These are phyloP conservation scores for Ottelia alismoides DNA, from an alignment of 106 monocot genomes.

Conservation along the genomic window DNA sequence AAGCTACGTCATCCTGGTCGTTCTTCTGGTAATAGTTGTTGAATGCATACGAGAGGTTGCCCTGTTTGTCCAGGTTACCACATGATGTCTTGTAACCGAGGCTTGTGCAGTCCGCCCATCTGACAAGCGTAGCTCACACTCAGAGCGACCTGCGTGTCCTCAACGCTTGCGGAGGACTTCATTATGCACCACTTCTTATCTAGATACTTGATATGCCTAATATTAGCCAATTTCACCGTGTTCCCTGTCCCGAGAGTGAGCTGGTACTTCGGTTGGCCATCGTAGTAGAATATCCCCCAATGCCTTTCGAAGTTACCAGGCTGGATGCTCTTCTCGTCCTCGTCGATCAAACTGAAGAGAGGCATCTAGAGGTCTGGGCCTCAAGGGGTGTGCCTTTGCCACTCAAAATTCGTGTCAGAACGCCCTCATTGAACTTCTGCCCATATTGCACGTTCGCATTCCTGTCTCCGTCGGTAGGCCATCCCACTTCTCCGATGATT, in stretches of 20 bases:
- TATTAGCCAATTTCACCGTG: constrained; percentile 22
- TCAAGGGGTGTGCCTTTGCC: constrained; percentile 64
- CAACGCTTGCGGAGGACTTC: constrained; percentile 44
- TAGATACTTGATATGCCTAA: constrained; percentile 43
- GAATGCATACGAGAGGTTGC: constrained; percentile 82
- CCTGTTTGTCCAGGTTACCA: constrained; percentile 39
- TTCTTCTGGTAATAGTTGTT: constrained; percentile 90
- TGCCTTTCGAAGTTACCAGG: constrained; percentile 88
- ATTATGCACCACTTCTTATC: constrained; percentile 63
- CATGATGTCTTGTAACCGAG: constrained; percentile 77
- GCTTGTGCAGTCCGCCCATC: constrained; percentile 68
- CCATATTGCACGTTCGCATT: constrained; percentile 51
- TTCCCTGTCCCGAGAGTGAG: constrained; percentile 25
- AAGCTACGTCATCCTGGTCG: constrained; percentile 66
- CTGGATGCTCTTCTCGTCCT: constrained; percentile 76
- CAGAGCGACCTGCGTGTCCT: constrained; percentile 28
- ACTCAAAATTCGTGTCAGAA: constrained; percentile 37
- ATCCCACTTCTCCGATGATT: constrained; percentile 74
- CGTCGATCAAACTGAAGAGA: constrained; percentile 83
- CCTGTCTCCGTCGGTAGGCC: constrained; percentile 84
- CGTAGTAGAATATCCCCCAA: constrained; percentile 75
- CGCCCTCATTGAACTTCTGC: constrained; percentile 65
- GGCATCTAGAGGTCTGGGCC: constrained; percentile 49
- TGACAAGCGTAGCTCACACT: constrained; percentile 71
- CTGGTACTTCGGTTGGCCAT: constrained; percentile 56